These are phyloP conservation scores for Rhodamnia argentea DNA, from an alignment of 345 rosid species.

Conservation along the genomic window DNA sequence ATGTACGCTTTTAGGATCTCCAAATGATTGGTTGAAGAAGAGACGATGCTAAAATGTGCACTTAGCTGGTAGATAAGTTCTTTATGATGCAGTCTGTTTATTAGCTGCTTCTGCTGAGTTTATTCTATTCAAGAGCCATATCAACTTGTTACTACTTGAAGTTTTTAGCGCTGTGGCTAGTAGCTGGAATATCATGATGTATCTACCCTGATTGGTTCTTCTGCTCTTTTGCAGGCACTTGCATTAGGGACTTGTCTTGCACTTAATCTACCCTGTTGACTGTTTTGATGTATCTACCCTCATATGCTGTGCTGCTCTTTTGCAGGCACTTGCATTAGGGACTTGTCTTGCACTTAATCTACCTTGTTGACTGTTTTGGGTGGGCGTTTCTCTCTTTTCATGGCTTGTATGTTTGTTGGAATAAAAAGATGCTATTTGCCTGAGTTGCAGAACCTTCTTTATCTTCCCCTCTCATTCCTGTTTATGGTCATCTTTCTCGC, in stretches of 20 bases:
- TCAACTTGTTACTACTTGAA: background rate
- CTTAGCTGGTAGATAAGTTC: background rate
- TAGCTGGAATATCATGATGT: background rate
- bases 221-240: background rate
- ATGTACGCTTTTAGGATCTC: background rate
- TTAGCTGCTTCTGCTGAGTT: background rate
- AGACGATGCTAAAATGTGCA: rapidly evolving
- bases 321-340: background rate
- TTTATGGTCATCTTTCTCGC: background rate
- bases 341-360: background rate
- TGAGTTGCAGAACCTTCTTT: background rate
- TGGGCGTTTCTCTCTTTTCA: background rate
- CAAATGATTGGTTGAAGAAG: background rate
- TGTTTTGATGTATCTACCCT: no score
- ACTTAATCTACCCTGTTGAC: no score
- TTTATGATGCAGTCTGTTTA: background rate
- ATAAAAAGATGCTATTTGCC: background rate
- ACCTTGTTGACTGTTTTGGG: background rate
- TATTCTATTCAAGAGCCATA: background rate
- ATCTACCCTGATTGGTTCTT: background rate
- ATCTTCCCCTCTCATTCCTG: background rate
- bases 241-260: no score
- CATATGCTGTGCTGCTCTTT: no score
- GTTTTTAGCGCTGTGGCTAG: background rate
- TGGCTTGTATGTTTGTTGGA: background rate